Conservation (phyloP, 805 yeast species). For the Kazachstania kunashirensis region DNA sequence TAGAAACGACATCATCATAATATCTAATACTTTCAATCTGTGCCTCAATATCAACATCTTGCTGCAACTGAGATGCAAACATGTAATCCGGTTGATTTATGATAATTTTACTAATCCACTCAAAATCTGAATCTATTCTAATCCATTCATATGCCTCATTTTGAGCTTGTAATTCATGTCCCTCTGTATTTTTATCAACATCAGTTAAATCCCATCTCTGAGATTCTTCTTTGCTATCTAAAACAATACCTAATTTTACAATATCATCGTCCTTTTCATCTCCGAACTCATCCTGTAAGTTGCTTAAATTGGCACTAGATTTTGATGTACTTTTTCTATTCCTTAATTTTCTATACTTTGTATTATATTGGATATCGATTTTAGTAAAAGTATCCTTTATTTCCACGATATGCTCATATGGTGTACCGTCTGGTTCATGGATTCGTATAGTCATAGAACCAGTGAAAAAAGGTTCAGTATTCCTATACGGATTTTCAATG, state of each 20-base stretch:
- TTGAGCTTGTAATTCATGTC: slow-evolving; percentile 24
- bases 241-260: slow-evolving; percentile 57
- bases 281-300: slow-evolving; percentile 1
- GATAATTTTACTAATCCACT: slow-evolving; percentile 81
- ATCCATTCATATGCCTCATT: slow-evolving; percentile 96
- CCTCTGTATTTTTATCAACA: slow-evolving; percentile 43
- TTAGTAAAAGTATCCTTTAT: slow-evolving; percentile 77
- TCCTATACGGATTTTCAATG: slow-evolving; percentile 15
- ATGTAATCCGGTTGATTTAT: slow-evolving; percentile 89
- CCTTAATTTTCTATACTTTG: slow-evolving; percentile 77
- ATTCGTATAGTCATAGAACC: slow-evolving; percentile 97
- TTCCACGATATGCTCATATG: slow-evolving; percentile 94
- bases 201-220: slow-evolving; percentile 66
- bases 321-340: slow-evolving; percentile 39
- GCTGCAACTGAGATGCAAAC: slow-evolving; percentile 88
- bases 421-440: slow-evolving; percentile 97
- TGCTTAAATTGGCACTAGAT: slow-evolving; percentile 9
- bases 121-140: slow-evolving; percentile 94
- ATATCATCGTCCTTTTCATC: slow-evolving; percentile 8
- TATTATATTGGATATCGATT: slow-evolving; percentile 88
- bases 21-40: slow-evolving; percentile 74
- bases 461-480: slow-evolving; percentile 41
- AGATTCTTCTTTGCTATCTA: slow-evolving; percentile 51
- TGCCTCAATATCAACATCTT: slow-evolving; percentile 94
- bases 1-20: slow-evolving; percentile 42